Evolutionary conservation across 179 eudicot genomes (phyloP).

Genomic region (Beta macrorhiza): DNA sequence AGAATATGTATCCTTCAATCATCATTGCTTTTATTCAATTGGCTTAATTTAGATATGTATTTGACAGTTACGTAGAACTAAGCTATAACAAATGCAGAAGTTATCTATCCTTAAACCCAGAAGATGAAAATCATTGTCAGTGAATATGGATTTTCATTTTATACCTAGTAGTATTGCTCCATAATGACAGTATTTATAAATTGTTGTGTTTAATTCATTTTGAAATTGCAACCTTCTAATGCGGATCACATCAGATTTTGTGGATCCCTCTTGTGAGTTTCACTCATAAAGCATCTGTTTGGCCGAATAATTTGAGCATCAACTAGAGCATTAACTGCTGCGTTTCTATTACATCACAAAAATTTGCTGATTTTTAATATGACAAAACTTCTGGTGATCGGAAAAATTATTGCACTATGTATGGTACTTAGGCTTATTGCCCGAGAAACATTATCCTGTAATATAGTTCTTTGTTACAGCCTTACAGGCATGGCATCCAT

Average conservation of each 20-base stretch:
- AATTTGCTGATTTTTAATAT: no score
- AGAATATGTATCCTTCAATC: not conserved
- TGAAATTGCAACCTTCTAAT: not conserved
- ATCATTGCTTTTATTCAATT: not conserved
- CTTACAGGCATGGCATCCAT: not conserved
- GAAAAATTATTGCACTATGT: not conserved
- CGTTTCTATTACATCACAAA: not conserved
- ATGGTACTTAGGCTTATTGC: not conserved
- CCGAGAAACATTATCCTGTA: not conserved
- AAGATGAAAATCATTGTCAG: not conserved
- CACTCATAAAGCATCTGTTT: not conserved
- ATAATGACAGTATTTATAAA: not conserved
- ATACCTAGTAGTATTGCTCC: not conserved
- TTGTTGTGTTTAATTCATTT: not conserved
- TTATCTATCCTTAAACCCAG: not conserved
- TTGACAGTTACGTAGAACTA: not conserved
- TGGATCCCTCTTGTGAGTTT: not conserved
- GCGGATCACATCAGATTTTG: not conserved
- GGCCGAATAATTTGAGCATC: not conserved
- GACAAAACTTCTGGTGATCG: not conserved
- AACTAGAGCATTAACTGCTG: not conserved
- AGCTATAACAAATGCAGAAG: not conserved
- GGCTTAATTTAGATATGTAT: not conserved
- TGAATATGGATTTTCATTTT: not conserved
- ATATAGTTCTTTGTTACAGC: not conserved